A percentile compares a stretch with the other conserved stretches of the same genome.
Evolutionary conservation across 2,329 filamentous ascomycete species (phyloP).

Genomic region (Pezicula radicicola): DNA sequence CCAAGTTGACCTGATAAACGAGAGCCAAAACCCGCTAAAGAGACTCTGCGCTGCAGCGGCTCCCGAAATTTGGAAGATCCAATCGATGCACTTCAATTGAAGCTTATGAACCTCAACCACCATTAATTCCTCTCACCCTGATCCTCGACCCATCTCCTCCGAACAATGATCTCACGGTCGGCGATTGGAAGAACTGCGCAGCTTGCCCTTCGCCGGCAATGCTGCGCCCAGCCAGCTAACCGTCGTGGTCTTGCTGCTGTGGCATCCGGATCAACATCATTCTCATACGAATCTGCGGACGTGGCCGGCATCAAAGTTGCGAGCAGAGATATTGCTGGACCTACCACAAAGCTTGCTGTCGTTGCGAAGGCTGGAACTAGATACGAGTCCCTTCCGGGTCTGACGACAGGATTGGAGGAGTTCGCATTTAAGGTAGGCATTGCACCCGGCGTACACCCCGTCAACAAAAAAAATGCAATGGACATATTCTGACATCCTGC

Average conservation of each 20-base stretch:
- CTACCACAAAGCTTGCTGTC: slow-evolving; percentile 86
- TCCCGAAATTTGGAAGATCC: slow-evolving; percentile 11
- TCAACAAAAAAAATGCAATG: slow-evolving; percentile 8
- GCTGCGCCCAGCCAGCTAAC: slow-evolving; percentile 52
- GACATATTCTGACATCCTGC: slow-evolving; percentile 5
- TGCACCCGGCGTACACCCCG: slow-evolving; percentile 16
- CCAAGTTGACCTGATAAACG: background rate
- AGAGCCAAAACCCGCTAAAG: background rate
- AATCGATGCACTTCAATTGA: slow-evolving; percentile 33
- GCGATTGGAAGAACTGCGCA: slow-evolving; percentile 61
- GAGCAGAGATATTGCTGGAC: slow-evolving; percentile 82
- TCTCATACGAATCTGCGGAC: slow-evolving; percentile 85
- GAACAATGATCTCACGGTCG: slow-evolving; percentile 66
- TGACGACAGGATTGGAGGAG: slow-evolving; percentile 86
- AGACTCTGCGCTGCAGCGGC: background rate
- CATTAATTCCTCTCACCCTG: slow-evolving; percentile 25
- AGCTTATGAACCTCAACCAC: slow-evolving; percentile 44
- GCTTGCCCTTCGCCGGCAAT: slow-evolving; percentile 56
- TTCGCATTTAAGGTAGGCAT: slow-evolving; percentile 89
- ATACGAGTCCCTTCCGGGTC: slow-evolving; percentile 85
- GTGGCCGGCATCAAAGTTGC: slow-evolving; percentile 88
- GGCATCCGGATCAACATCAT: slow-evolving; percentile 66
- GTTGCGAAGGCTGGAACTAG: slow-evolving; percentile 93
- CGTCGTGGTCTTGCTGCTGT: slow-evolving; percentile 61
- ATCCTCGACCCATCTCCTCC: slow-evolving; percentile 36